phyloP scores from a whole-genome alignment of 1,284 basidiomycete species.

The Heterobasidion occidentale region DNA sequence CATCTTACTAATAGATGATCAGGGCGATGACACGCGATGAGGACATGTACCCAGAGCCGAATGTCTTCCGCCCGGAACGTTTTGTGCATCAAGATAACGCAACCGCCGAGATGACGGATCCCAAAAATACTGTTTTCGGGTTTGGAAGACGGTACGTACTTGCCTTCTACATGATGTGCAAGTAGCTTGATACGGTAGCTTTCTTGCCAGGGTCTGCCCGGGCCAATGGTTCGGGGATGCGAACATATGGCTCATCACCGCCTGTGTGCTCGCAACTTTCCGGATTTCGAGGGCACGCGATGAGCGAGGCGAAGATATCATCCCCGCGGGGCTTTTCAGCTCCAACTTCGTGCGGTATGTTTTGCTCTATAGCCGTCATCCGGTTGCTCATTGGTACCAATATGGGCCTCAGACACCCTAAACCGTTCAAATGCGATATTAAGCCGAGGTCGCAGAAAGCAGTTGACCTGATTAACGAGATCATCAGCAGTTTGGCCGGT shows the following conservation, averaged over 20 bases:
- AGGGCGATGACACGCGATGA: slow-evolving; percentile 25
- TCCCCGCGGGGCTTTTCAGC: slow-evolving; percentile 6
- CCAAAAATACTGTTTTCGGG: slow-evolving; percentile 15
- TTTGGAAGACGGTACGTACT: slow-evolving; percentile 10
- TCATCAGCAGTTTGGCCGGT: not conserved
- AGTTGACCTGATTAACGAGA: slow-evolving; percentile 5
- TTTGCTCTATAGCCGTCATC: too few species aligned
- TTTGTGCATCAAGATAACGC: slow-evolving; percentile 14
- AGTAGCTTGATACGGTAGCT: not conserved
- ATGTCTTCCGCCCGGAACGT: slow-evolving; percentile 23
- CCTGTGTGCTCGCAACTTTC: slow-evolving; percentile 9
- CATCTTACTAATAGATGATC: not conserved
- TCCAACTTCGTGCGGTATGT: slow-evolving; percentile 12
- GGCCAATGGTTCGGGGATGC: slow-evolving; percentile 15
- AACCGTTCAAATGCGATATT: slow-evolving; percentile 10
- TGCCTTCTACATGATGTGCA: not conserved
- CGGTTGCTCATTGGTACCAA: not conserved
- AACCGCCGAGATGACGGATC: slow-evolving; percentile 6
- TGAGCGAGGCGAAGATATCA: slow-evolving; percentile 8
- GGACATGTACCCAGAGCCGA: slow-evolving; percentile 16
- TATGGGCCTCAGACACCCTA: slow-evolving; percentile 5
- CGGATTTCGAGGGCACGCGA: slow-evolving; percentile 3
- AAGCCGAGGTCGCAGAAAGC: slow-evolving; percentile 8
- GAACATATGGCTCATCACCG: slow-evolving; percentile 11
- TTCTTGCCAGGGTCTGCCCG: slow-evolving; percentile 12